phyloP scores from a whole-genome alignment of 371 early-diverging fungal species.

The Actinomortierella wolfii region DNA sequence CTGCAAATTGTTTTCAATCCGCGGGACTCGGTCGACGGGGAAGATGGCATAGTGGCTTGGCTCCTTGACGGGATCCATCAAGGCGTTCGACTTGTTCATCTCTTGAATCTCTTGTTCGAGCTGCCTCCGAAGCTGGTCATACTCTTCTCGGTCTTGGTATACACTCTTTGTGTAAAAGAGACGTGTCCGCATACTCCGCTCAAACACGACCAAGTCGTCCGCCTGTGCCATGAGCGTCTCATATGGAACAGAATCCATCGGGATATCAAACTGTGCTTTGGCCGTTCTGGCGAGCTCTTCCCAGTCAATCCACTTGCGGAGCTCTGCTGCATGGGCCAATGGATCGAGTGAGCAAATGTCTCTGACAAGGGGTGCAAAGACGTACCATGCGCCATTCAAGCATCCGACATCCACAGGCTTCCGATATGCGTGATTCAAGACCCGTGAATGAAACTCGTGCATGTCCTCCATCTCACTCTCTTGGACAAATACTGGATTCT shows the following conservation, averaged over 20 bases:
- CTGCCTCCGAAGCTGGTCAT: not conserved
- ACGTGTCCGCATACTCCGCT: conserved; percentile 1
- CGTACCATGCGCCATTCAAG: too few species aligned
- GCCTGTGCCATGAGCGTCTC: conserved; percentile 2
- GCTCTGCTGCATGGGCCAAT: too few species aligned
- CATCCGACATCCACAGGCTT: too few species aligned
- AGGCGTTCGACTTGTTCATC: conserved; percentile 4
- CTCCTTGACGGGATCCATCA: not conserved
- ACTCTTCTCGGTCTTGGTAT: conserved; percentile 7
- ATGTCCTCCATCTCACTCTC: too few species aligned
- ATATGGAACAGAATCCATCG: conserved; percentile 1
- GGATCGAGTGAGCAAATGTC: too few species aligned
- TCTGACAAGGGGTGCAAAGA: too few species aligned
- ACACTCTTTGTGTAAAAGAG: conserved; percentile 8
- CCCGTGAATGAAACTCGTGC: too few species aligned
- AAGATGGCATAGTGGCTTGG: conserved; percentile 11
- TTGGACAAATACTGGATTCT: too few species aligned
- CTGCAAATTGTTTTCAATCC: not conserved
- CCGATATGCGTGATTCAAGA: too few species aligned
- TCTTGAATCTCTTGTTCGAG: not conserved
- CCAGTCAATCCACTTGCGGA: conserved; percentile 11
- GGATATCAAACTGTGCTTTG: not conserved
- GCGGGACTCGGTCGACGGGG: conserved; percentile 5
- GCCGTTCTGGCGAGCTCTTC: not conserved
- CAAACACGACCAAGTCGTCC: conserved; percentile 11